phyloP scores from a whole-genome alignment of 352 stramenopile species.

The Phytophthora boehmeriae region DNA sequence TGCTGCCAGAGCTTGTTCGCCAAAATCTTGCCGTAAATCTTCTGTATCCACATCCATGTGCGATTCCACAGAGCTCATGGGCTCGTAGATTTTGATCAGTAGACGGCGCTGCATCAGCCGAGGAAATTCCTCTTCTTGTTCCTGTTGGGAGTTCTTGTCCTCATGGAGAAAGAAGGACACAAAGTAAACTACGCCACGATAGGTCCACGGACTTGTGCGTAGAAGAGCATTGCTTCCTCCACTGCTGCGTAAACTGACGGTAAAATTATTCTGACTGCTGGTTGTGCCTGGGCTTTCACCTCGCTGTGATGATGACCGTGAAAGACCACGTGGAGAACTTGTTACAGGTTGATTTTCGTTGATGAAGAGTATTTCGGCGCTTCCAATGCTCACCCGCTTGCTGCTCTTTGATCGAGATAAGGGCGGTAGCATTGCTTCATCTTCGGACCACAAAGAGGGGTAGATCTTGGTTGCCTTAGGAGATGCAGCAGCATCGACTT shows the following conservation, averaged over 20 bases:
- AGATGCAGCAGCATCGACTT: conserved; percentile 51
- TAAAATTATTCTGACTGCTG: conserved; percentile 16
- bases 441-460: conserved; percentile 8
- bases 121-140: conserved; percentile 5
- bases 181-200: conserved; percentile 71
- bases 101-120: conserved; percentile 25
- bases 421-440: conserved; percentile 14
- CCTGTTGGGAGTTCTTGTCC: conserved; percentile 22
- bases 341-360: conserved; percentile 71
- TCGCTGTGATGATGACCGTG: conserved; percentile 17
- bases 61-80: conserved; percentile 78
- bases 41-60: conserved; percentile 65
- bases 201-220: conserved; percentile 71
- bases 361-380: conserved; percentile 70
- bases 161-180: conserved; percentile 79
- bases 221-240: conserved; percentile 43
- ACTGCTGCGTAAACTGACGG: conserved; percentile 16
- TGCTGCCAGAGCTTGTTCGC: conserved; percentile 33
- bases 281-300: conserved; percentile 15
- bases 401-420: conserved; percentile 32
- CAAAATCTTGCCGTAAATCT: conserved; percentile 68
- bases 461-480: conserved; percentile 9
- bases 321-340: conserved; percentile 18
- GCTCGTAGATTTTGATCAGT: conserved; percentile 82
- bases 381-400: conserved; percentile 72